Base-by-base conservation (phyloP, 768 basidiomycete genomes). In the Crassisporium funariophilum region DNA sequence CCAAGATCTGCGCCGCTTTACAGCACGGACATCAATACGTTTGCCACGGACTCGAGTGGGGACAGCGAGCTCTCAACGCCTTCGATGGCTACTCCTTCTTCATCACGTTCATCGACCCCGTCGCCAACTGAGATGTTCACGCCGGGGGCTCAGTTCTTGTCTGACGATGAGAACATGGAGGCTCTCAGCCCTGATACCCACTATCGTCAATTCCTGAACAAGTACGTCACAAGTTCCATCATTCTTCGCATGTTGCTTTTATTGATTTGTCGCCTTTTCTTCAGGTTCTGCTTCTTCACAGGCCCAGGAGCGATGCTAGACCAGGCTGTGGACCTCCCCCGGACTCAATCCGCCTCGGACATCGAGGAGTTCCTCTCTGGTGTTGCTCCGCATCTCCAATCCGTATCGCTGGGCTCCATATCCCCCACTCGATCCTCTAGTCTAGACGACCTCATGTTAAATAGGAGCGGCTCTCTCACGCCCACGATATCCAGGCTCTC, bases 261-360 rank as follows among this genome's bases (percentile, higher is more conserved):
- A 21, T 46, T 49, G n/a, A n/a, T 40, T n/a, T 35, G 39, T 25
- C 41, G 35, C 44, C 60, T 27, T 5, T 42, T 13, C 33, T 4
- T 33, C 45, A 91, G 88, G 56, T 90, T 86, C 64, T 91, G 88
- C 69, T 91, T 90, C 67, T 91, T 79, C 66, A 90, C 88, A 2
- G 88, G 88, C 1, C 56, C 73, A 3, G 78, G 73, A 24, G 59
- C 55, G 5, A 38, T 46, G 4, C 25, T 53, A 12, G 44, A 55
- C 36, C 20, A 47, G 27, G 13, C 49, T 23, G 31, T 24, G 20
- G 16, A 24, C 12, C 47, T 66, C 9, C 62, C 70, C 13, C 65
- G 71, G 16, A 66, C 73, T n/a, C 70, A 68, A 19, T 82, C 81
- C 12, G 74, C 72, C 2, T 81, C 82, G 23, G 81, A 76, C 55